Base-by-base conservation (phyloP, 2,329 filamentous ascomycete genomes). In the Claviceps africana region DNA sequence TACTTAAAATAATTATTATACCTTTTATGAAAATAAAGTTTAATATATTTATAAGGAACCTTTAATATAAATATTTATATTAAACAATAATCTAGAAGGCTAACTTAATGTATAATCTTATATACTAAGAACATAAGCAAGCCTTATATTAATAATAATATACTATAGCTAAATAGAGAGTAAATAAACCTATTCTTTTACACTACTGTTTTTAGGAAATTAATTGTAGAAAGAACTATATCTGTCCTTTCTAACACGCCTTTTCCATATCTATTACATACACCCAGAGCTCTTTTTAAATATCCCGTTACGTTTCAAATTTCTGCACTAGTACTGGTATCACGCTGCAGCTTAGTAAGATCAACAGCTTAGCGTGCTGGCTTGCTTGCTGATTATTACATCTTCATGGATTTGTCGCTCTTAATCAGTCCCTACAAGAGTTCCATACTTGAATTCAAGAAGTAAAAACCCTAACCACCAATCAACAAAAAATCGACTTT, bases 201-300 rank as follows among this genome's bases (percentile, higher is more conserved):
- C 25, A 25, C 25, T 5, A 25, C 25, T 25, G 5, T 25, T 25
- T 3, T 25, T 25, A 25, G 25, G 3, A 25, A 5, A 8, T n/a
- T 39, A 43, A 15, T 8, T 19, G n/a, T 2, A 11, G 2, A 43
- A 43, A 43, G 4, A 31, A 48, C 10, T 35, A 48, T 53, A 47
- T 53, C 43, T n/a, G 2, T 42, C 48, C 49, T 42, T 48, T 47
- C 25, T 30, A 47, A 53, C 47, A 51, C 50, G 50, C 22, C 15
- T 51, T 53, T 55, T 53, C 51, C 49, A 47, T 48, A 51, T 56
- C 53, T 56, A 55, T 55, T 47, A 53, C 40, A 51, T 46, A 47
- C 51, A 56, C 49, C 37, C 55, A 55, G 48, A 51, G 47, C 53
- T 30, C 50, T 52, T 33, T 31, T 33, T 31, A 42, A 47, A 25